Base-by-base conservation (phyloP, 1,284 basidiomycete genomes). In the Rhizoctonia solani region DNA sequence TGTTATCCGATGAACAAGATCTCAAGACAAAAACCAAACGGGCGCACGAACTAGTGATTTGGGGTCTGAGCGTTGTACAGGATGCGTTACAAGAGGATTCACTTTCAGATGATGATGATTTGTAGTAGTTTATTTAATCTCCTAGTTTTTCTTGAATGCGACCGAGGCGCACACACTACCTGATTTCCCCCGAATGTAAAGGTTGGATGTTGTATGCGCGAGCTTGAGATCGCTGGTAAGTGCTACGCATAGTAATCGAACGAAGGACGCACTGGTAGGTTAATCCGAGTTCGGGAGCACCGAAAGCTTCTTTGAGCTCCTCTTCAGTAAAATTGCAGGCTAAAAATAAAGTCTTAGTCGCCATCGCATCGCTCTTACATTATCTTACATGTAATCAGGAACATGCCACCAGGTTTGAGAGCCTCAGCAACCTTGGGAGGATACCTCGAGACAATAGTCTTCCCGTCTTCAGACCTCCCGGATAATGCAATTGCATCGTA, bases 301-400 rank as follows among this genome's bases (percentile, higher is more conserved):
- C 77, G 73, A 95, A 93, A 52, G 76, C 81, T 1, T 78, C 73
- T 69, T 81, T 84, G 41, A 96, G 76, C 74, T 96, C 94, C 0
- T 87, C 83, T 72, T 92, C 87, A 0, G 93, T 96, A 74, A 94
- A 96, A 75, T 96, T 96, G 75, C 93, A 95, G 5, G 90, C 88
- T 90, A 68, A 4, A 44, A n/a, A 4, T 8, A 13, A n/a, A 14
- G 2, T n/a, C 19, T 37, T 29, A 49, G 58, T 30, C 44, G 14
- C 54, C 47, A 63, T 16, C 63, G 32, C 19, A 27, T 5, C 9
- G 27, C 14, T 23, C 25, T 9, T 21, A 9, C 11, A 16, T 54
- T 19, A 6, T 54, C 83, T 73, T 72, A 91, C 91, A 93, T 39
- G 92, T 95, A 69, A 95, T 93, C 50, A 95, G 79, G 74, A 95